Evolutionary conservation across 1,284 basidiomycete genomes (phyloP).

Genomic region (Moesziomyces sp.): DNA sequence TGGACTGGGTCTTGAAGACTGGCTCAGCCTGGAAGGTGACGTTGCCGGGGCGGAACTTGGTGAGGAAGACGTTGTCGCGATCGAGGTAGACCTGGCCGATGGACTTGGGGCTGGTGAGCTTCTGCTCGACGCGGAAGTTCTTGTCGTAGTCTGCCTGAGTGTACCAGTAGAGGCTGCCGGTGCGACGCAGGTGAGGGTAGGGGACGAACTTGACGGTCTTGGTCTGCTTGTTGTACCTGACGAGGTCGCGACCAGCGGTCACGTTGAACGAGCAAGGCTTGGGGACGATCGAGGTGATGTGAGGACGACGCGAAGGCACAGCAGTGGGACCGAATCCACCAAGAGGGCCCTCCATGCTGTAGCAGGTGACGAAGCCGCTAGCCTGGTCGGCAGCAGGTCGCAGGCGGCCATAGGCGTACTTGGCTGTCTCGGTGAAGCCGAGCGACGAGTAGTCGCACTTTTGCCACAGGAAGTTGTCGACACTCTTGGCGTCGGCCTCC

Average conservation of each 20-base stretch:
- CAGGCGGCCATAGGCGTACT: not conserved
- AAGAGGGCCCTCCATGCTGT: not conserved
- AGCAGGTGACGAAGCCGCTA: not conserved
- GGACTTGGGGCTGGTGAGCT: not conserved
- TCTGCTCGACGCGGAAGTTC: not conserved
- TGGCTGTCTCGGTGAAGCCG: not conserved
- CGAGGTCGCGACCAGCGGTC: not conserved
- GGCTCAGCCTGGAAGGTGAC: not conserved
- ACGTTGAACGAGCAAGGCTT: not conserved
- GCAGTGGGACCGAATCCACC: not conserved
- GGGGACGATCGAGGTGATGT: not conserved
- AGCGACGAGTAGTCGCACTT: not conserved
- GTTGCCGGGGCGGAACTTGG: not conserved
- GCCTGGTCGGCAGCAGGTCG: not conserved
- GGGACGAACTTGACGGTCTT: not conserved
- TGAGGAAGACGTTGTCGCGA: not conserved
- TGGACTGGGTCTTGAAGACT: no score
- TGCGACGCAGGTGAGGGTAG: not conserved
- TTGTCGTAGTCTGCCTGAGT: not conserved
- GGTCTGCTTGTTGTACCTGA: not conserved
- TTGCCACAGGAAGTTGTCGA: not conserved
- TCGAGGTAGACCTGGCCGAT: not conserved
- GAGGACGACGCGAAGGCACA: not conserved
- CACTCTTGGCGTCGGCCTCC: not conserved
- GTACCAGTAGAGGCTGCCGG: not conserved